Conservation (phyloP, 1,284 basidiomycete genomes). For the Trametes polyzona region DNA sequence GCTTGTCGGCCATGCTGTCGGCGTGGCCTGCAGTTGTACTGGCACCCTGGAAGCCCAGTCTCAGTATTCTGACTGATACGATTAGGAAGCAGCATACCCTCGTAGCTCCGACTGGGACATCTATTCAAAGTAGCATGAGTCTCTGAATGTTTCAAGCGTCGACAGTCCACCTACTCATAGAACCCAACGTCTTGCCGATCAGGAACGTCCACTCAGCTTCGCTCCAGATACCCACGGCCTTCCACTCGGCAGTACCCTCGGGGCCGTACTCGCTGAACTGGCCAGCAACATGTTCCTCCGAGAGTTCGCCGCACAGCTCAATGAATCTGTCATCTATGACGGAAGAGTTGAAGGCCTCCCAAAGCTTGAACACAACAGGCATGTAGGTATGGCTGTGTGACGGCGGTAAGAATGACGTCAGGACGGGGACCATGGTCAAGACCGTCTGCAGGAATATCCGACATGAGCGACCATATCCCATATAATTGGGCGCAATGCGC, state of each 20-base stretch:
- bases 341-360: slow-evolving; percentile 85
- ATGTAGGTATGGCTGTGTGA: slow-evolving; percentile 72
- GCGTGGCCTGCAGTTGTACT: slow-evolving; percentile 69
- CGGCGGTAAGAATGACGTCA: slow-evolving; percentile 79
- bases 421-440: slow-evolving; percentile 69
- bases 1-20: slow-evolving; percentile 65
- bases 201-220: slow-evolving; percentile 86
- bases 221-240: slow-evolving; percentile 88
- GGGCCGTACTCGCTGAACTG: slow-evolving; percentile 52
- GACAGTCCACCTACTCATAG: slow-evolving; percentile 75
- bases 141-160: not conserved
- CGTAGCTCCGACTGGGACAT: slow-evolving; percentile 73
- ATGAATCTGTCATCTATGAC: slow-evolving; percentile 84
- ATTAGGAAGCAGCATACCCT: slow-evolving; percentile 58
- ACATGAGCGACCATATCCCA: slow-evolving; percentile 6
- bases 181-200: slow-evolving; percentile 85
- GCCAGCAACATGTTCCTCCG: slow-evolving; percentile 79
- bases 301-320: slow-evolving; percentile 78
- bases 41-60: slow-evolving; percentile 62
- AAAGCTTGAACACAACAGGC: slow-evolving; percentile 77
- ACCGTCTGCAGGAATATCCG: slow-evolving; percentile 52
- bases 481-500: not conserved
- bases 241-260: slow-evolving; percentile 63
- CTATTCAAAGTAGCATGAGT: slow-evolving; percentile 39
- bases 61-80: too few relatives aligned